A percentile compares a stretch with the other conserved stretches of the same genome.
Evolutionary conservation across 78 protist genomes (phyloP).

Genomic region (Dictyostelium citrinum): DNA sequence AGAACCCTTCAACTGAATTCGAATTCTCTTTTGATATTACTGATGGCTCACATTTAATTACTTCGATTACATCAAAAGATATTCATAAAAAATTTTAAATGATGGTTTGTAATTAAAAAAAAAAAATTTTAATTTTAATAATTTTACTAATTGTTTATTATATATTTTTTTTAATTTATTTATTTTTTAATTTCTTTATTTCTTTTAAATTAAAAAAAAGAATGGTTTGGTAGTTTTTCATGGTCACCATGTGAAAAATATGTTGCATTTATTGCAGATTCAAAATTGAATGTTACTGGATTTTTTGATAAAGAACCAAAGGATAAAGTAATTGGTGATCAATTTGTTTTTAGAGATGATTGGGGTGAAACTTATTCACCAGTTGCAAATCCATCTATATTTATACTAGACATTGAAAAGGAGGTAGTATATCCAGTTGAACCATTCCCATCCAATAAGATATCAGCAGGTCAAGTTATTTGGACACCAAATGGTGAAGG

Average conservation of each 20-base stretch:
- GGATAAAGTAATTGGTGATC: constrained; percentile 56
- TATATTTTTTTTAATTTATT: neutral
- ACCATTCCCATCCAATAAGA: constrained; percentile 9
- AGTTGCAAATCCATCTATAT: constrained; percentile 30
- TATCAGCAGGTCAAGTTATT: constrained; percentile 70
- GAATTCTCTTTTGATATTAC: constrained; percentile 21
- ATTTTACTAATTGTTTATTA: neutral
- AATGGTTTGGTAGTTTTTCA: constrained; percentile 71
- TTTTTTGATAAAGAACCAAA: constrained; percentile 58
- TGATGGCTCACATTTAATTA: neutral
- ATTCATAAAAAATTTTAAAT: constrained; percentile 42
- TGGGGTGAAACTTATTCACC: constrained; percentile 72
- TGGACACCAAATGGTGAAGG: constrained; percentile 56
- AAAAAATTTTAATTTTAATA: neutral
- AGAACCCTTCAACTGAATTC: constrained; percentile 22
- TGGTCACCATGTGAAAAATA: constrained; percentile 76
- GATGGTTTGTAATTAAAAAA: constrained; percentile 30
- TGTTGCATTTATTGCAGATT: constrained; percentile 65
- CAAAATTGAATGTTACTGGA: constrained; percentile 10
- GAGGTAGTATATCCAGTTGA: constrained; percentile 31
- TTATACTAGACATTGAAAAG: constrained; percentile 33
- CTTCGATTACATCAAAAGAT: constrained; percentile 24
- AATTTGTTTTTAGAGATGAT: constrained; percentile 27
- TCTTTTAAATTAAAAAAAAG: neutral
- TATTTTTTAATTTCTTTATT: neutral